Conservation (phyloP, 345 rosid genomes). For the Cardamine occulta region DNA sequence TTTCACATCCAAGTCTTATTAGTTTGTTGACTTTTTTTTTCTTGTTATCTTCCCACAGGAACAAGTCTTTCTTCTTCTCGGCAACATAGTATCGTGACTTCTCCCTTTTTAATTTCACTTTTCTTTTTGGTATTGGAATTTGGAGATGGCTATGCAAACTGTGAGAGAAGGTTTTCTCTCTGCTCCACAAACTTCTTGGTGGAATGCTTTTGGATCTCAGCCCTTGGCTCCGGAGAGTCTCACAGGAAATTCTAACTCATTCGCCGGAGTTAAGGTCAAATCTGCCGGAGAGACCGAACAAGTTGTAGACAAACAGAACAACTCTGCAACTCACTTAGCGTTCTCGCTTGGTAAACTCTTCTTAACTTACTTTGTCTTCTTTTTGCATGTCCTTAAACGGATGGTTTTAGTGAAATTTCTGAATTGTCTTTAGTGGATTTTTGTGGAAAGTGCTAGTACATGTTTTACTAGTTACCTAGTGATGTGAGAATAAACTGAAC, state of each 20-base stretch:
- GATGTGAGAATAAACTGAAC: not conserved
- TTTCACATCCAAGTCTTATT: slow-evolving; percentile 15
- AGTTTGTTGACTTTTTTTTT: slow-evolving; percentile 32
- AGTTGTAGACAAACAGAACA: slow-evolving; percentile 48
- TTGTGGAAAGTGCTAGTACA: slow-evolving; percentile 1
- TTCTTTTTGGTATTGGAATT: slow-evolving; percentile 15
- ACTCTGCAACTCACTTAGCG: slow-evolving; percentile 54
- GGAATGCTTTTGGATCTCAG: slow-evolving; percentile 64
- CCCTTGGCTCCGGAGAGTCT: slow-evolving; percentile 51
- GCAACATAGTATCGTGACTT: slow-evolving; percentile 1
- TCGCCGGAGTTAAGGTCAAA: slow-evolving; percentile 46
- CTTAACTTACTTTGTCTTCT: not conserved
- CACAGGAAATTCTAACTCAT: slow-evolving; percentile 54
- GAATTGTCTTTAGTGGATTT: not conserved
- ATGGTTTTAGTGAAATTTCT: not conserved
- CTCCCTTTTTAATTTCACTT: not conserved
- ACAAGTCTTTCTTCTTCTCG: slow-evolving; percentile 30
- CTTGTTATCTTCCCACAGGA: slow-evolving; percentile 46
- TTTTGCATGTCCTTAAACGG: not conserved
- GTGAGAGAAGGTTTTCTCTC: slow-evolving; percentile 66
- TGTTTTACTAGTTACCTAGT: not conserved
- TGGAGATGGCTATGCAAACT: slow-evolving; percentile 81
- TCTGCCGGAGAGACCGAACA: slow-evolving; percentile 52
- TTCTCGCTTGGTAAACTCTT: slow-evolving; percentile 62
- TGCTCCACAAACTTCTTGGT: slow-evolving; percentile 63